A percentile compares a stretch with the other conserved stretches of the same genome.
Conservation (phyloP, 1,139 yeast species). For the Sugiyamaella castrensis region DNA sequence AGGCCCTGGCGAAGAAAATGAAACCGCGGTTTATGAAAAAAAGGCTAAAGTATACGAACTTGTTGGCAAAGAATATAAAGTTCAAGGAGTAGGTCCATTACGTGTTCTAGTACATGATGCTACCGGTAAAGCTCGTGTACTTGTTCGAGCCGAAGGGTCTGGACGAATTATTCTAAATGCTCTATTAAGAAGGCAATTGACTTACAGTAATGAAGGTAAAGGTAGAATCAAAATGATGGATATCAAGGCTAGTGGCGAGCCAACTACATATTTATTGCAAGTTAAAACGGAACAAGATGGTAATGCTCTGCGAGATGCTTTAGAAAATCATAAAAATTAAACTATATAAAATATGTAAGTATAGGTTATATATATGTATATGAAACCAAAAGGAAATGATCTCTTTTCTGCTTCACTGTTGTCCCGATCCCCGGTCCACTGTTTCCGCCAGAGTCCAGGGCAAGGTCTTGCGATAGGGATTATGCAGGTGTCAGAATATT, state of each 20-base stretch:
- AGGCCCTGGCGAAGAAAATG: slow-evolving; percentile 86
- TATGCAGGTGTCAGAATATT: no score
- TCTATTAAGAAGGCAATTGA: slow-evolving; percentile 53
- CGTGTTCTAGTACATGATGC: slow-evolving; percentile 62
- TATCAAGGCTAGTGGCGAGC: slow-evolving; percentile 45
- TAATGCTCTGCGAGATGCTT: slow-evolving; percentile 51
- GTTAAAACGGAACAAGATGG: slow-evolving; percentile 77
- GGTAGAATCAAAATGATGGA: slow-evolving; percentile 55
- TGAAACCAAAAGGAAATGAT: no score
- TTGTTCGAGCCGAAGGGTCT: slow-evolving; percentile 87
- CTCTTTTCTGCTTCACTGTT: no score
- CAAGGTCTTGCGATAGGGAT: no score
- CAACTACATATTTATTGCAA: slow-evolving; percentile 62
- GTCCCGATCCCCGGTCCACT: no score
- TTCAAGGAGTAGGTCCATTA: slow-evolving; percentile 75
- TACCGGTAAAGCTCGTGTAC: slow-evolving; percentile 61
- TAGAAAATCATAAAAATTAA: slow-evolving; percentile 43
- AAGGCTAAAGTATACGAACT: slow-evolving; percentile 70
- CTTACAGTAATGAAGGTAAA: slow-evolving; percentile 39
- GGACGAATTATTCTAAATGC: slow-evolving; percentile 76
- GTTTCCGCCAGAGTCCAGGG: no score
- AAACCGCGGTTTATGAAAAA: slow-evolving; percentile 59
- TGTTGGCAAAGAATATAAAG: slow-evolving; percentile 32
- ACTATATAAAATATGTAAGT: no score
- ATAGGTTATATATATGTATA: no score